Evolutionary conservation across 2,329 filamentous ascomycete species (phyloP), one percentile per base, ranked within the genome.

Genomic region (Aureobasidium mangrovei): DNA sequence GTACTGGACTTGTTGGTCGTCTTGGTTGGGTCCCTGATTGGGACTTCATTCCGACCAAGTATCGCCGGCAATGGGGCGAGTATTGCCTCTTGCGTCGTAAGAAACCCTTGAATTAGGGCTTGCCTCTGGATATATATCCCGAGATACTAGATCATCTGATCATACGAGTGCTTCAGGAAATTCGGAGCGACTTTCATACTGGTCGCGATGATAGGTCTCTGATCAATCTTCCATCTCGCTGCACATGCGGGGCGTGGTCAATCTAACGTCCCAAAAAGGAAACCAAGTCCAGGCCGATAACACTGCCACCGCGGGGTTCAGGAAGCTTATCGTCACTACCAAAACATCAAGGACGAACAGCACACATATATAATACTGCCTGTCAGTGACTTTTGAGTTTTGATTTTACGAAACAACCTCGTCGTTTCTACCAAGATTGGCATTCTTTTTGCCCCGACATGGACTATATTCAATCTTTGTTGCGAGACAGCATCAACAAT

Each of bases 21-120:
- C 79, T 88, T 7, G 70, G 95, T 44, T 97, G 89, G 88, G 67
- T 95, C 35, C 93, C 93, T 2, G 79, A 89, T 60, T 70, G 82
- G 58, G 71, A 77, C 0, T 70, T 88, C 38, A 72, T 95, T 10
- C 90, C 91, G 0, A 76, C 82, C 40, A 77, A 77, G 56, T 84
- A 82, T 60, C 81, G 77, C 61, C 81, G 91, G 55, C 83, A 82
- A 69, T 97, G 91, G 89, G 93, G 90, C 18, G 77, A 82, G 52
- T 94, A 97, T 69, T 98, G 93, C 68, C 74, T 98, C 51, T 71
- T 97, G 60, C 79, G 80, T 63, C 80, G 81, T 60, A 81, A 74
- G 63, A 58, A 52, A 27, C 27, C 49, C 41, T 27, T 46, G 36
- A 40, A 24, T 7, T 48, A 54, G 43, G 42, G 29, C 38, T 44